Conservation (phyloP, 2,329 filamentous ascomycete species). For the Thielaviopsis ethacetica region DNA sequence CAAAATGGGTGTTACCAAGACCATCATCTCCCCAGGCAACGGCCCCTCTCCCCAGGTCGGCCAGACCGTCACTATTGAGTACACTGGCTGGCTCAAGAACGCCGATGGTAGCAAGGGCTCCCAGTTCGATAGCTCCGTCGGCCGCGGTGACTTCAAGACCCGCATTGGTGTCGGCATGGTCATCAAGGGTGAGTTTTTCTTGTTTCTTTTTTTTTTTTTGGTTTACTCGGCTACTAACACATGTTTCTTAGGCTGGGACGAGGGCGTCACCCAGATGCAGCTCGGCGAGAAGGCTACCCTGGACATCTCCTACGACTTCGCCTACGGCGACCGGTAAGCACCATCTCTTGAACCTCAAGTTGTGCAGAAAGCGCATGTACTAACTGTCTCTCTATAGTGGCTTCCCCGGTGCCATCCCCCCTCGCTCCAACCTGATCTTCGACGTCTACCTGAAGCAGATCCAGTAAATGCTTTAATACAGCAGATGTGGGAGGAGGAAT, state of each 20-base stretch:
- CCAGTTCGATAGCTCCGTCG: constrained; percentile 78
- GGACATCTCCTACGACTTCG: constrained; percentile 59
- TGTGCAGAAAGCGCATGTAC: background rate
- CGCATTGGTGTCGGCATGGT: constrained; percentile 69
- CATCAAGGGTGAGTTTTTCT: constrained; percentile 53
- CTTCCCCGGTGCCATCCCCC: constrained; percentile 62
- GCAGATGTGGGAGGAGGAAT: background rate
- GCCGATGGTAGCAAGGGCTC: constrained; percentile 46
- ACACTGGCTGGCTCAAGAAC: constrained; percentile 78
- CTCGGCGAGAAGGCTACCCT: constrained; percentile 80
- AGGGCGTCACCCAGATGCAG: constrained; percentile 74
- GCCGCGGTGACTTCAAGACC: constrained; percentile 59
- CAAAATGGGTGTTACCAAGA: constrained; percentile 62
- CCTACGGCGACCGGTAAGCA: constrained; percentile 44
- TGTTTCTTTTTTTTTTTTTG: background rate
- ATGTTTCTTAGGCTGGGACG: constrained; percentile 51
- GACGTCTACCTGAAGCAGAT: constrained; percentile 54
- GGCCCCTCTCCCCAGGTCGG: constrained; percentile 44
- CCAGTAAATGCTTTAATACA: constrained; percentile 22
- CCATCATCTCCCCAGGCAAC: constrained; percentile 43
- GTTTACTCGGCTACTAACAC: constrained; percentile 1
- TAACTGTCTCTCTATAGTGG: constrained; percentile 33
- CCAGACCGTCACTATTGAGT: constrained; percentile 72
- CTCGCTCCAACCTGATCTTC: constrained; percentile 62
- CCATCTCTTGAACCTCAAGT: background rate